Conservation (phyloP, 805 yeast species). For the Yamadazyma akitaensis region DNA sequence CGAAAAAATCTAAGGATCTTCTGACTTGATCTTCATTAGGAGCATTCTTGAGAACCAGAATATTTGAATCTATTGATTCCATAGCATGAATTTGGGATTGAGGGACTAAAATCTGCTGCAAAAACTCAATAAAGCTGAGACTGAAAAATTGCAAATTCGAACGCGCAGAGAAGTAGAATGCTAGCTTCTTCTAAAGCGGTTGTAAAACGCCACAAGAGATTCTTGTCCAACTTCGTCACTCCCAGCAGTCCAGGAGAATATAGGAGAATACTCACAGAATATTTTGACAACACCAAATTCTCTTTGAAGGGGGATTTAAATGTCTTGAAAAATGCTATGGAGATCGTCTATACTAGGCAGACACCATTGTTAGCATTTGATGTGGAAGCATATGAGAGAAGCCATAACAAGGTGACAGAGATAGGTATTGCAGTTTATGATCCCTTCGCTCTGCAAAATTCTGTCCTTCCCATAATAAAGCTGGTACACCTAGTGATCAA, state of each 20-base stretch:
- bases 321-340: conserved; percentile 17
- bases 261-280: conserved; percentile 15
- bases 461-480: conserved; percentile 39
- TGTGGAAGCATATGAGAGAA: conserved; percentile 54
- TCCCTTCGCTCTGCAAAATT: conserved; percentile 41
- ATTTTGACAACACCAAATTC: conserved; percentile 20
- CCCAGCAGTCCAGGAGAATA: background rate
- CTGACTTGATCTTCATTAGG: conserved; percentile 1
- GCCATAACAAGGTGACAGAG: conserved; percentile 47
- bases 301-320: conserved; percentile 14
- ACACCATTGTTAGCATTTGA: conserved; percentile 48
- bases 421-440: conserved; percentile 58
- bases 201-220: background rate
- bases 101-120: background rate
- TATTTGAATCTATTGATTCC: background rate
- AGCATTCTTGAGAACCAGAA: background rate
- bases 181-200: background rate
- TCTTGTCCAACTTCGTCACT: background rate
- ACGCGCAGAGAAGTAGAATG: background rate
- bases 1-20: background rate
- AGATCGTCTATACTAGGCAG: conserved; percentile 19
- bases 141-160: background rate
- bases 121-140: background rate
- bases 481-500: conserved; percentile 43
- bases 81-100: background rate